Evolutionary conservation across 306 rosid genomes (phyloP).

Genomic region (Geum urbanum): DNA sequence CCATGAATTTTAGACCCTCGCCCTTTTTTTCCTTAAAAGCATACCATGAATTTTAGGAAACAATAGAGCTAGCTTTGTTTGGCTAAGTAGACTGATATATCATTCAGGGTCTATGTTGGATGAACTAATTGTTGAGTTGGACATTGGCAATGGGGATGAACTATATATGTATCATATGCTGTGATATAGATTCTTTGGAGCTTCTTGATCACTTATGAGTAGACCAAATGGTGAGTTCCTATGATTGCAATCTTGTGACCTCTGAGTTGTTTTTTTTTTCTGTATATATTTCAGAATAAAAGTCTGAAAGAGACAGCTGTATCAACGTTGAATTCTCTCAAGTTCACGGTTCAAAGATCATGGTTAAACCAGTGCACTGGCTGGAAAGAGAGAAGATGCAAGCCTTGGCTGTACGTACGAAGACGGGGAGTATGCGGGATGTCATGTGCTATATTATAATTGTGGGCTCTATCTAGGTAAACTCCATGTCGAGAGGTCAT

Average conservation of each 20-base stretch:
- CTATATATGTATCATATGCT: neutral
- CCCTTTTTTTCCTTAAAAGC: neutral
- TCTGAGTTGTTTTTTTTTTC: no score
- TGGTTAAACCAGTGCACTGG: slow-evolving; percentile 59
- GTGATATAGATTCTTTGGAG: neutral
- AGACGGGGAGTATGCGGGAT: no score
- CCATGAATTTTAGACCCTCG: no score
- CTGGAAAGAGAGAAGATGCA: slow-evolving; percentile 63
- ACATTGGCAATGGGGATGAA: neutral
- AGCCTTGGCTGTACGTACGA: slow-evolving; percentile 41
- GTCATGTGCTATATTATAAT: no score
- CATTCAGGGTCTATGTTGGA: no score
- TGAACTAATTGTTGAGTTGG: neutral
- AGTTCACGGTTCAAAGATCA: no score
- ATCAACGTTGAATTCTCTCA: no score
- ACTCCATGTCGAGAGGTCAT: no score
- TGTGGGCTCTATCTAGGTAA: no score
- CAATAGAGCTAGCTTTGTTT: neutral
- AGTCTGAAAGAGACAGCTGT: no score
- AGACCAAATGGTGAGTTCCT: neutral
- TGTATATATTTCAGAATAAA: slow-evolving; percentile 51
- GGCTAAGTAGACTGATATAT: neutral
- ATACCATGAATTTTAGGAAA: neutral
- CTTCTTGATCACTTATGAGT: neutral
- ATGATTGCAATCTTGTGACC: no score